Conservation (phyloP, 208 protist genomes). For the Vickermania ingenoplastis region DNA sequence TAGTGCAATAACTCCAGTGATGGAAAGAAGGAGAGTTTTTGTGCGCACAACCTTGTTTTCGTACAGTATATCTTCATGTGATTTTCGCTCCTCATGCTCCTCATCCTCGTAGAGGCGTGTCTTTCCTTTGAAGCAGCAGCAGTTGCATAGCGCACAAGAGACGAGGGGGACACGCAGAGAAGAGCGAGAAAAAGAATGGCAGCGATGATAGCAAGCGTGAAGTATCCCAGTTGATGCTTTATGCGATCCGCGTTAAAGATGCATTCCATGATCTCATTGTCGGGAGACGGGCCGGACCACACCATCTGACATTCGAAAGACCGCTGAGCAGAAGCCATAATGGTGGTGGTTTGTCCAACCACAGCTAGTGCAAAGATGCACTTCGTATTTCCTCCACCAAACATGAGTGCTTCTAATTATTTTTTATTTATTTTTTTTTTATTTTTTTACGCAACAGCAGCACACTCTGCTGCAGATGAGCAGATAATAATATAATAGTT, state of each 20-base stretch:
- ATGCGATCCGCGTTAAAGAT: conserved; percentile 38
- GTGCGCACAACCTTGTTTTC: not conserved
- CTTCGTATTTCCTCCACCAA: no score
- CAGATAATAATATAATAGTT: no score
- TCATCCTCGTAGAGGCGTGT: not conserved
- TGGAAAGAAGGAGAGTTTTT: not conserved
- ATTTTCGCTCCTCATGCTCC: not conserved
- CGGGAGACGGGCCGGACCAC: conserved; percentile 35
- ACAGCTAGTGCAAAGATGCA: not conserved
- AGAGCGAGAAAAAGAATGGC: conserved; percentile 39
- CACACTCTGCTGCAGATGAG: no score
- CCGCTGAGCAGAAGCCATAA: conserved; percentile 12
- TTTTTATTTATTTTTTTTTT: conserved; percentile 6
- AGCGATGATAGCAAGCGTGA: conserved; percentile 36
- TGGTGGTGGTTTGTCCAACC: not conserved
- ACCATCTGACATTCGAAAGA: conserved; percentile 66
- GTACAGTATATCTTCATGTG: not conserved
- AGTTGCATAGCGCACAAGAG: conserved; percentile 23
- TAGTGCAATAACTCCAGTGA: conserved; percentile 22
- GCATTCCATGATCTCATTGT: conserved; percentile 58
- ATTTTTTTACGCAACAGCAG: no score
- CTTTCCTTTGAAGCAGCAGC: conserved; percentile 17
- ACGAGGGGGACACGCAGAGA: conserved; percentile 29
- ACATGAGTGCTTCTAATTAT: not conserved
- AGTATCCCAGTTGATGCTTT: conserved; percentile 36